Evolutionary conservation across 2,329 filamentous ascomycete species (phyloP).

Genomic region (Microsporum canis): DNA sequence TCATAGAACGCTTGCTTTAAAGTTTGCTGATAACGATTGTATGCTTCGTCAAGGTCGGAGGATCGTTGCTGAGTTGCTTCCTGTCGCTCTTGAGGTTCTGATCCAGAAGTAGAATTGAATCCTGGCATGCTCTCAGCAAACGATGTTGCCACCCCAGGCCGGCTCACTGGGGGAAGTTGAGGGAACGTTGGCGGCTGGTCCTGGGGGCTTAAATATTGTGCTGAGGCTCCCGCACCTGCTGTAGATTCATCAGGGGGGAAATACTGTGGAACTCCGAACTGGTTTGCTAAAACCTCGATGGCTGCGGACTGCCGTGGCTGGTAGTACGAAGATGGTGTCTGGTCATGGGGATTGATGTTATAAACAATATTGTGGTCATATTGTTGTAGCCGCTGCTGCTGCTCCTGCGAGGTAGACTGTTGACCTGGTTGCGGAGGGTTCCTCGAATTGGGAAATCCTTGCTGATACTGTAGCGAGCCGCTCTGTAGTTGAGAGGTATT

Average conservation of each 20-base stretch:
- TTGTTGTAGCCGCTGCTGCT: constrained; percentile 37
- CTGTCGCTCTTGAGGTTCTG: constrained; percentile 23
- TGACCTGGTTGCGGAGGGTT: constrained; percentile 20
- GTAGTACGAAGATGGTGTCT: constrained; percentile 59
- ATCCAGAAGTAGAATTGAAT: constrained; percentile 31
- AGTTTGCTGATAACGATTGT: constrained; percentile 48
- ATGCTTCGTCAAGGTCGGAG: constrained; percentile 53
- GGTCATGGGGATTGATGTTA: constrained; percentile 55
- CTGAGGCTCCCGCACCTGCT: constrained; percentile 49
- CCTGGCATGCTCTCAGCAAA: constrained; percentile 45
- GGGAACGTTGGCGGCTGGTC: constrained; percentile 46
- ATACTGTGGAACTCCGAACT: constrained; percentile 62
- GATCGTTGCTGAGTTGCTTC: constrained; percentile 29
- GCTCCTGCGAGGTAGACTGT: constrained; percentile 39
- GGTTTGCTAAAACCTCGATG: constrained; percentile 62
- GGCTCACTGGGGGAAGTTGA: constrained; percentile 48
- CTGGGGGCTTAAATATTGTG: constrained; percentile 55
- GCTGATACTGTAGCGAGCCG: constrained; percentile 52
- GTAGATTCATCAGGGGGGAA: constrained; percentile 55
- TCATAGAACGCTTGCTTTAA: constrained; percentile 58
- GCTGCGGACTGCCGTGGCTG: constrained; percentile 62
- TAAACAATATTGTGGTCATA: constrained; percentile 65
- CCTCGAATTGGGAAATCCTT: constrained; percentile 47
- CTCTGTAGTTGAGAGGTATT: constrained; percentile 43
- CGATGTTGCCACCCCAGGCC: constrained; percentile 40